These are phyloP conservation scores for Ophiostoma tasmaniense DNA, from an alignment of 2,329 filamentous ascomycete species.

Conservation along the genomic window DNA sequence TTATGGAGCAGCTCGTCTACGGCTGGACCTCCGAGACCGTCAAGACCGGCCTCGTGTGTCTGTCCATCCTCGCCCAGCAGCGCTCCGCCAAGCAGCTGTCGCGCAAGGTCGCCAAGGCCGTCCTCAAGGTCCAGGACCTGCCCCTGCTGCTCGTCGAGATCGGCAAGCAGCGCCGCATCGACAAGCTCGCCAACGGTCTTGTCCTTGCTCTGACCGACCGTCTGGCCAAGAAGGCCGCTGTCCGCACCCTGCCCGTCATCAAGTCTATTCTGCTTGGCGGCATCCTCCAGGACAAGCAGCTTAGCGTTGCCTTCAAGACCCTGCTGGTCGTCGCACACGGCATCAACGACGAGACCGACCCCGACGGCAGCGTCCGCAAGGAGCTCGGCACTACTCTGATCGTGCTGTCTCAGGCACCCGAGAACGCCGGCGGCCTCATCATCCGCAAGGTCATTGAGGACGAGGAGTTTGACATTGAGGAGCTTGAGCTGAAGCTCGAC, in stretches of 20 bases:
- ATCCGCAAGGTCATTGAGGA: conserved; percentile 60
- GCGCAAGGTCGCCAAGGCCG: conserved; percentile 57
- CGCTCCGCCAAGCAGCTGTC: conserved; percentile 63
- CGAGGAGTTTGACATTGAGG: conserved; percentile 62
- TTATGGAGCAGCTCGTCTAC: conserved; percentile 80
- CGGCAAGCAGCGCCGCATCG: conserved; percentile 56
- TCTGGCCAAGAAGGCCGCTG: conserved; percentile 51
- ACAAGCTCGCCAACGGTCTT: conserved; percentile 64
- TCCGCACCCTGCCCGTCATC: conserved; percentile 49
- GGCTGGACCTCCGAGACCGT: conserved; percentile 70
- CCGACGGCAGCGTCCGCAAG: conserved; percentile 49
- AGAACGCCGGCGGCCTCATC: conserved; percentile 52
- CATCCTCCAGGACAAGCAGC: conserved; percentile 55
- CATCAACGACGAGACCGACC: conserved; percentile 46
- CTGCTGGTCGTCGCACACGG: conserved; percentile 53
- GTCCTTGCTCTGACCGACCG: conserved; percentile 56
- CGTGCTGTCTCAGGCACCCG: conserved; percentile 51
- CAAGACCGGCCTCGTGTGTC: conserved; percentile 64
- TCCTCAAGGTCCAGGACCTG: conserved; percentile 56
- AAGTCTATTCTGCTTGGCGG: conserved; percentile 52
- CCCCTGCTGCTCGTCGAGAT: conserved; percentile 52
- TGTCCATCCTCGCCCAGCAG: conserved; percentile 75
- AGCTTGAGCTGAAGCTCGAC: conserved; percentile 66
- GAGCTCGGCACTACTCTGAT: conserved; percentile 61
- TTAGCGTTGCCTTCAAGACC: conserved; percentile 56